Evolutionary conservation across 2,329 filamentous ascomycete species (phyloP).

Genomic region (Botrytis paeoniae): DNA sequence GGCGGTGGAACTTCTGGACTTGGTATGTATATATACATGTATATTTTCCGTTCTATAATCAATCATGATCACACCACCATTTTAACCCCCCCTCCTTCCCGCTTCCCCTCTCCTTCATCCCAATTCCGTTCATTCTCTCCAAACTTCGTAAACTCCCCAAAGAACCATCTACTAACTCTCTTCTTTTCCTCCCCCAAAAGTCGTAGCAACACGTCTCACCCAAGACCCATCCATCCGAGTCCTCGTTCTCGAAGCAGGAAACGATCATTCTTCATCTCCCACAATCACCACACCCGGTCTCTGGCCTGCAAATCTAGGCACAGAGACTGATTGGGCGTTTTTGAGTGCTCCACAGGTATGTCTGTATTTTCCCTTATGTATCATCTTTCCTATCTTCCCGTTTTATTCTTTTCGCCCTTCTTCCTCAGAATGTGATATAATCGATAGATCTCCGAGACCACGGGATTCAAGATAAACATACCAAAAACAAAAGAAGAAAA

Average conservation of each 20-base stretch:
- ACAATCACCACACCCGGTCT: constrained; percentile 36
- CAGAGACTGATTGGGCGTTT: constrained; percentile 19
- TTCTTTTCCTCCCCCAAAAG: background rate
- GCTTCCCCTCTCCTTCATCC: background rate
- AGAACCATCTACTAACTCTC: background rate
- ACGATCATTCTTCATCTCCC: constrained; percentile 38
- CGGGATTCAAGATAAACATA: no score
- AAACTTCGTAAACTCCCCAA: background rate
- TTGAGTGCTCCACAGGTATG: constrained; percentile 1
- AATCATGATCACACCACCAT: no score
- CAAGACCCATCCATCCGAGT: constrained; percentile 40
- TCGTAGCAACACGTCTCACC: constrained; percentile 42
- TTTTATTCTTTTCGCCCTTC: no score
- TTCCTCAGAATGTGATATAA: no score
- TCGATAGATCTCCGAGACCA: no score
- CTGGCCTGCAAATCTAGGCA: background rate
- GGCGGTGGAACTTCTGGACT: background rate
- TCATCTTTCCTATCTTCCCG: no score
- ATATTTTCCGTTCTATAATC: no score
- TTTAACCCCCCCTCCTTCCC: no score
- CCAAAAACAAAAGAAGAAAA: no score
- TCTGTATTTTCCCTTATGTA: no score
- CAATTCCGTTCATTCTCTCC: no score
- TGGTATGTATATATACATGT: no score
- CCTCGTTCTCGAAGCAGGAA: constrained; percentile 43